phyloP scores from a whole-genome alignment of 768 basidiomycete genomes.

The Kwoniella bestiolae region DNA sequence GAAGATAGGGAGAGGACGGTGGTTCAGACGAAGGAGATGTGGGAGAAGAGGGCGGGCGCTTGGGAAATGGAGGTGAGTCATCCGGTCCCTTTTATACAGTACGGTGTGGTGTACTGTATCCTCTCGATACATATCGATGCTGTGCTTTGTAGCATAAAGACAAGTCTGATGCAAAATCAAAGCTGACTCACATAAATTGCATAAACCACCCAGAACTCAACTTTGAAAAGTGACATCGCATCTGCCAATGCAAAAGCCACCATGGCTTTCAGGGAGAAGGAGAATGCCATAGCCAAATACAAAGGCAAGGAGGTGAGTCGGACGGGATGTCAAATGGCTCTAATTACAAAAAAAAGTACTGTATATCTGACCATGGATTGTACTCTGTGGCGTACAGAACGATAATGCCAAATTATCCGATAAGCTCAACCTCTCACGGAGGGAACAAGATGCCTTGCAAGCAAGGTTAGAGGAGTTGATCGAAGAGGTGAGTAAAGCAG shows the following conservation, averaged over 20 bases:
- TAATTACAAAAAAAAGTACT: neutral
- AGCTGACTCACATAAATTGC: neutral
- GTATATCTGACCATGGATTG: neutral
- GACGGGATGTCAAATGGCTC: neutral
- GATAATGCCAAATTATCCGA: slow-evolving; percentile 17
- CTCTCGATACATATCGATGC: no score
- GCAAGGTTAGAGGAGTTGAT: slow-evolving; percentile 3
- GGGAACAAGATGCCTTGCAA: slow-evolving; percentile 8
- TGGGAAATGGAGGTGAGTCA: slow-evolving; percentile 14
- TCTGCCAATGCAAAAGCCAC: neutral
- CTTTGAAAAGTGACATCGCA: neutral
- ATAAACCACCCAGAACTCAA: neutral
- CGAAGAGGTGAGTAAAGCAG: slow-evolving; percentile 4
- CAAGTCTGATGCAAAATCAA: neutral
- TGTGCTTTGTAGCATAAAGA: no score
- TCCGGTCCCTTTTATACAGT: no score
- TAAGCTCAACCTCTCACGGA: slow-evolving; percentile 15
- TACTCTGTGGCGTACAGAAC: neutral
- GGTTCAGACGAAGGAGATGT: slow-evolving; percentile 7
- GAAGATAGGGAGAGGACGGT: slow-evolving; percentile 13
- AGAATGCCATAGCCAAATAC: neutral
- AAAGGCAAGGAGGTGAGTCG: slow-evolving; percentile 3
- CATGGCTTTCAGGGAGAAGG: slow-evolving; percentile 5
- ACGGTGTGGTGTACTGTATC: no score
- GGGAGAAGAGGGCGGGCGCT: slow-evolving; percentile 1